Evolutionary conservation across 169 alveolate species (phyloP), one percentile per base, ranked within the genome.

Genomic region (Cryptosporidium ubiquitum): DNA sequence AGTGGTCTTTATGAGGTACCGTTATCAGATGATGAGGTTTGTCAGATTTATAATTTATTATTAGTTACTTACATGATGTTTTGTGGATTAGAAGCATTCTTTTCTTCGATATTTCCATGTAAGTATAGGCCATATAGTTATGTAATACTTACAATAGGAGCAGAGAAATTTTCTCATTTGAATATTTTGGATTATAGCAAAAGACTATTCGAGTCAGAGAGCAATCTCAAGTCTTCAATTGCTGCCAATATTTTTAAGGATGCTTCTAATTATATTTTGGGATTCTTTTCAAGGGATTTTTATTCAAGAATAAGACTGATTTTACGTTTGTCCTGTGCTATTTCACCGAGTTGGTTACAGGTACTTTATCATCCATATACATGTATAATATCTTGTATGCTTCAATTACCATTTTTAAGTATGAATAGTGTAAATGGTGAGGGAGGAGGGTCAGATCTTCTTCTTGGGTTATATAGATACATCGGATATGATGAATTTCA

Each of bases 101-200:
- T 79, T 29, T 79, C 89, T 0, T 79, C 89, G 14, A 79, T 79
- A 20, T 79, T 79, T 47, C 89, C 89, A 0, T 40, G 75, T 26
- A 79, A 79, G 58, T 61, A 61, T 23, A 58, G 89, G 4, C 89
- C 89, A 9, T 79, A 40, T 40, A 79, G 89, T 47, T 61, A 60
- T 61, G 61, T 42, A 47, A 29, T 79, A 40, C 66, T 61, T 26
- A 64, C 89, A 37, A 79, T 79, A 40, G 89, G 89, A 23, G 89
- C 89, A n/a, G 89, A 79, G 29, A 79, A 79, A 16, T 79, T 79
- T 47, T 68, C 47, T 16, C 68, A 61, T 40, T 9, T 61, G 58
- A 61, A 40, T 47, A 79, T 79, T 42, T 40, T 79, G 61, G 89
- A 79, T 0, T 79, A 79, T 29, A 58, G 89, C 18, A 44, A 66